Conservation (phyloP, 1,139 yeast species). For the Sugiyamaella pinicola region DNA sequence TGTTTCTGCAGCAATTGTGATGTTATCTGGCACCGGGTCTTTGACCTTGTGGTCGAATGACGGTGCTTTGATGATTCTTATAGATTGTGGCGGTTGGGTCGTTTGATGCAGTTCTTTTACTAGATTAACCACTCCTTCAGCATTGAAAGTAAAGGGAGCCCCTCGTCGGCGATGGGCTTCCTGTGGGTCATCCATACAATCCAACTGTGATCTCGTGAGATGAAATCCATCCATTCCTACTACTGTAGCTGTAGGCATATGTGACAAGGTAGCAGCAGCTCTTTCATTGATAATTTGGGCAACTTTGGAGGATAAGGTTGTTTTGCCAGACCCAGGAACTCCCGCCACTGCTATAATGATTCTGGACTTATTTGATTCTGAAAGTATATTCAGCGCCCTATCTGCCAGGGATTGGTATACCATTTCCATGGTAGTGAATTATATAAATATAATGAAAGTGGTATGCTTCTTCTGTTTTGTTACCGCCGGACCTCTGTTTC, state of each 20-base stretch:
- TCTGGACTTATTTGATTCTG: constrained; percentile 46
- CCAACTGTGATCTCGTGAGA: constrained; percentile 58
- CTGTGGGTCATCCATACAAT: constrained; percentile 53
- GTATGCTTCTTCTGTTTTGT: no score
- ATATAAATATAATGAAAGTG: no score
- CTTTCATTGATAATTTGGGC: constrained; percentile 46
- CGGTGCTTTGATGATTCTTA: constrained; percentile 48
- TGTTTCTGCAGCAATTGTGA: constrained; percentile 46
- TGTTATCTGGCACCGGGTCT: constrained; percentile 63
- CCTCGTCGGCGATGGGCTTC: constrained; percentile 71
- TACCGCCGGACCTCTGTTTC: constrained; percentile 9
- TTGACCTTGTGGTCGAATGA: constrained; percentile 68
- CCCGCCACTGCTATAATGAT: constrained; percentile 66
- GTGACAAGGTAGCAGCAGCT: constrained; percentile 1
- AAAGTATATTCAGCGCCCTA: constrained; percentile 39
- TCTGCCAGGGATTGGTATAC: constrained; percentile 40
- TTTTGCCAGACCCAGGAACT: constrained; percentile 82
- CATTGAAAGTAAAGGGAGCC: constrained; percentile 83
- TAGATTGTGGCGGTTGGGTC: background rate
- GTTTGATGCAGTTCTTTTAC: constrained; percentile 29
- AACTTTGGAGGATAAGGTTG: constrained; percentile 59
- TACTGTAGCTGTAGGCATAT: constrained; percentile 28
- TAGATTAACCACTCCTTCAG: constrained; percentile 49
- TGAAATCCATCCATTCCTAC: constrained; percentile 87
- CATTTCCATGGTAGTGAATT: constrained; percentile 34